Percentiles rank a stretch among this genome's conserved stretches.
phyloP scores from a whole-genome alignment of 345 rosid genomes.

The Bruguiera sexangula region DNA sequence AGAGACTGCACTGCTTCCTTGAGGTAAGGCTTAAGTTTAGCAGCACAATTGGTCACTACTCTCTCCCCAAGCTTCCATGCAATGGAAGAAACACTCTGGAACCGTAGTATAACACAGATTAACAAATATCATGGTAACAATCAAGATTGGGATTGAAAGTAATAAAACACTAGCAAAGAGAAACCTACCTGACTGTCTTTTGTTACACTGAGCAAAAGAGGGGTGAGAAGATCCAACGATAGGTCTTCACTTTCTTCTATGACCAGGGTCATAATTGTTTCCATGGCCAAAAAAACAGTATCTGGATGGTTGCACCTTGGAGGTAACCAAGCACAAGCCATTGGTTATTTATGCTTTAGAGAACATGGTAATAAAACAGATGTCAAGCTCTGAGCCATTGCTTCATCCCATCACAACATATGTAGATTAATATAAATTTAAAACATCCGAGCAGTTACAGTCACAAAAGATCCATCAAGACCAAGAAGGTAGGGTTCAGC shows the following conservation, averaged over 20 bases:
- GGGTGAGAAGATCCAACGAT: slow-evolving; percentile 47
- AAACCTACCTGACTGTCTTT: slow-evolving; percentile 59
- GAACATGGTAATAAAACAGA: slow-evolving; percentile 4
- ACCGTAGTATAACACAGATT: slow-evolving; percentile 1
- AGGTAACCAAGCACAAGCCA: slow-evolving; percentile 22
- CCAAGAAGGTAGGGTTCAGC: too few species aligned
- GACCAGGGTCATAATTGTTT: slow-evolving; percentile 60
- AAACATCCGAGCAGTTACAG: too few species aligned
- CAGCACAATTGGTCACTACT: slow-evolving; percentile 51
- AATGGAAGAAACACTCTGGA: slow-evolving; percentile 49
- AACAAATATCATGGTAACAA: slow-evolving; percentile 10
- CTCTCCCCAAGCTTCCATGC: slow-evolving; percentile 54
- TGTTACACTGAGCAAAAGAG: slow-evolving; percentile 56
- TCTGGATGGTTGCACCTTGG: slow-evolving; percentile 52
- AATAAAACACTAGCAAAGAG: slow-evolving; percentile 5
- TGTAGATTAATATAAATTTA: neutral
- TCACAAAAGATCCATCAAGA: too few species aligned
- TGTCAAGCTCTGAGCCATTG: slow-evolving; percentile 3
- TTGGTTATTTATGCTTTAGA: slow-evolving; percentile 8
- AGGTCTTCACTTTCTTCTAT: slow-evolving; percentile 64
- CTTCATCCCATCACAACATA: neutral
- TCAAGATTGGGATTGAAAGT: neutral
- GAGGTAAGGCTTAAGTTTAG: slow-evolving; percentile 54
- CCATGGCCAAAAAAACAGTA: slow-evolving; percentile 56
- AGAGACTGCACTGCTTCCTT: slow-evolving; percentile 45